phyloP scores from a whole-genome alignment of 2,329 filamentous ascomycete genomes.

The Cryphonectria nitschkei region DNA sequence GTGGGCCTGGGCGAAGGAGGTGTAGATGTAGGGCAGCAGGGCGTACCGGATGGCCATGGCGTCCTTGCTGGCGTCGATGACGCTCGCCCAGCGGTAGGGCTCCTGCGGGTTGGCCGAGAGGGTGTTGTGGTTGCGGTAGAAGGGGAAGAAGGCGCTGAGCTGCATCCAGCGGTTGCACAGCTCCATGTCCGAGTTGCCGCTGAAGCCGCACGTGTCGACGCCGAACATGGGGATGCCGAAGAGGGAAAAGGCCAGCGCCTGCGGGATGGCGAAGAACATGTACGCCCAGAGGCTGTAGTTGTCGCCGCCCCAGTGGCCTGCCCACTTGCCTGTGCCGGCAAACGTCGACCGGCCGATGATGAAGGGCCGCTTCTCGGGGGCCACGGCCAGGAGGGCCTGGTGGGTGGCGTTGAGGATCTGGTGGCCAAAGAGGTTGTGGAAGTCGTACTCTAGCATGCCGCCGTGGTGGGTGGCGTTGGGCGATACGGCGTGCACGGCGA shows the following conservation, averaged over 20 bases:
- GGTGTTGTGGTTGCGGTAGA: conserved; percentile 77
- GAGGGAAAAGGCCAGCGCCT: conserved; percentile 74
- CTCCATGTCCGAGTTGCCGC: conserved; percentile 67
- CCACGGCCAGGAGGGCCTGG: conserved; percentile 65
- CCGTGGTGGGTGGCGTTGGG: conserved; percentile 79
- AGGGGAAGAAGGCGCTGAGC: conserved; percentile 70
- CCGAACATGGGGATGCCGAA: conserved; percentile 81
- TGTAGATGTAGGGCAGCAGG: conserved; percentile 77
- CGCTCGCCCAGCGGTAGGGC: conserved; percentile 70
- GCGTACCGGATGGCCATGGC: conserved; percentile 74
- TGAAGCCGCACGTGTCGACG: conserved; percentile 71
- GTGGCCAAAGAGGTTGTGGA: conserved; percentile 79
- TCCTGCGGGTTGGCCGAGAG: conserved; percentile 67
- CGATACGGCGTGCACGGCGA: conserved; percentile 72
- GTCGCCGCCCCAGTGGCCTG: conserved; percentile 83
- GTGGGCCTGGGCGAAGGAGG: conserved; percentile 69
- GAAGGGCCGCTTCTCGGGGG: conserved; percentile 74
- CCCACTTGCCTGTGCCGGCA: conserved; percentile 73
- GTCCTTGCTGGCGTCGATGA: conserved; percentile 63
- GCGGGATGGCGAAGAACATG: conserved; percentile 77
- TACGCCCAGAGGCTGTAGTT: conserved; percentile 72
- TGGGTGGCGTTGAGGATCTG: conserved; percentile 80
- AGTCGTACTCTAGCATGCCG: conserved; percentile 71
- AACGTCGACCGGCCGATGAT: conserved; percentile 84
- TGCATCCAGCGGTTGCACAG: conserved; percentile 69